phyloP scores from a whole-genome alignment of 495 filamentous ascomycete species.

The Penicillium cosmopolitanum region DNA sequence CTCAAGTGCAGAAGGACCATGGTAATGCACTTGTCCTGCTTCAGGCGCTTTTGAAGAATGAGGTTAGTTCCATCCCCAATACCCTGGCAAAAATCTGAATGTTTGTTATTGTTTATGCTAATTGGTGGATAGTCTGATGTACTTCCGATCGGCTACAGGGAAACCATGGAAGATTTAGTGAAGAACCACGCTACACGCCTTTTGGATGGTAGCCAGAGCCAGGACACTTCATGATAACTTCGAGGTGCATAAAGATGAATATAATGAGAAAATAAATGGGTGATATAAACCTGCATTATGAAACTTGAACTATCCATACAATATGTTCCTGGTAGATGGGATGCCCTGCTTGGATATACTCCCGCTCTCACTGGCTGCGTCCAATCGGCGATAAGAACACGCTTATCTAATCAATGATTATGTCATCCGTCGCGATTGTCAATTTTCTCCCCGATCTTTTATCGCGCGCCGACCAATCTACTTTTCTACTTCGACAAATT shows the following conservation, averaged over 20 bases:
- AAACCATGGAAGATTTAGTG: slow-evolving; percentile 34
- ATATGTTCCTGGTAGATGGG: no score
- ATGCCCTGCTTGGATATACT: background rate
- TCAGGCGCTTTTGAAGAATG: slow-evolving; percentile 58
- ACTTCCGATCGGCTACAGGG: slow-evolving; percentile 32
- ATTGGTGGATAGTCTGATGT: slow-evolving; percentile 33
- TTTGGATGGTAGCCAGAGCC: slow-evolving; percentile 6
- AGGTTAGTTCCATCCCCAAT: slow-evolving; percentile 36
- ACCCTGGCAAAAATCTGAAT: background rate
- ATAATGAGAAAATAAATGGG: background rate
- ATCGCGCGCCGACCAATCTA: slow-evolving; percentile 19
- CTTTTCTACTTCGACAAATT: slow-evolving; percentile 2
- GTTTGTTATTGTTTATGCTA: background rate
- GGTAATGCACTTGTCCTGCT: slow-evolving; percentile 68
- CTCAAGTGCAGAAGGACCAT: slow-evolving; percentile 52
- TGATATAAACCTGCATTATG: no score
- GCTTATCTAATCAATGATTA: slow-evolving; percentile 34
- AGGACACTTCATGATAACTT: background rate
- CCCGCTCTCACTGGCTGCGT: background rate
- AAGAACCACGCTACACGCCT: slow-evolving; percentile 28
- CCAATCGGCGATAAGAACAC: background rate
- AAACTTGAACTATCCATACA: no score
- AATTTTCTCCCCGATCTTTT: slow-evolving; percentile 52
- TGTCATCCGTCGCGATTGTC: slow-evolving; percentile 47
- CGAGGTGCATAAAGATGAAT: background rate